Percentiles rank a stretch among this genome's conserved stretches.
Evolutionary conservation across 306 rosid species (phyloP).

Genomic region (Herpetospermum pedunculosum): DNA sequence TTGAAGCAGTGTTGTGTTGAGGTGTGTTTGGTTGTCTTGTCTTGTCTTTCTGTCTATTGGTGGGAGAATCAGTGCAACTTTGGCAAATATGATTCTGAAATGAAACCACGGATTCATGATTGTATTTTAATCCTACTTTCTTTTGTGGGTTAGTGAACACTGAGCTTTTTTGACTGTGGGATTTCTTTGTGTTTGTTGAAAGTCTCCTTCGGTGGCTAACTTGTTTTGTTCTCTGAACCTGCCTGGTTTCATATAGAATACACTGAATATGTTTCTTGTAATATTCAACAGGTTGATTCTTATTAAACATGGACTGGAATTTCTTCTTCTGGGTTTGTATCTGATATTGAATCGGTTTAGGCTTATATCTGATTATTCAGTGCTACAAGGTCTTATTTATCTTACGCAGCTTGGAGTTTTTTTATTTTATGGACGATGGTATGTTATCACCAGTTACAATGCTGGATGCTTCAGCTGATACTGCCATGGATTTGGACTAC

Average conservation of each 20-base stretch:
- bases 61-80: slow-evolving; percentile 7
- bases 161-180: not conserved
- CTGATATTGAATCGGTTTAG: slow-evolving; percentile 5
- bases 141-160: not conserved
- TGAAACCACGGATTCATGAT: not conserved
- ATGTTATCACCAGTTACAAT: slow-evolving; percentile 41
- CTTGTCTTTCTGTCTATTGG: not conserved
- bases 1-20: not conserved
- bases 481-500: slow-evolving; percentile 67
- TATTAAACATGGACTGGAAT: not conserved
- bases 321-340: not conserved
- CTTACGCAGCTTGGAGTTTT: not conserved
- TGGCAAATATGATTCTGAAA: not conserved
- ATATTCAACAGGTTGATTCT: slow-evolving; percentile 4
- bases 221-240: not conserved
- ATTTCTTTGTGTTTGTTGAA: not conserved
- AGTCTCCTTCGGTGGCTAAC: slow-evolving; percentile 4
- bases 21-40: not conserved
- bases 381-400: not conserved
- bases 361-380: not conserved
- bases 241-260: not conserved
- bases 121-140: slow-evolving; percentile 3
- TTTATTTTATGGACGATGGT: slow-evolving; percentile 48
- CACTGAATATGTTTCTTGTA: not conserved
- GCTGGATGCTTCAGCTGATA: slow-evolving; percentile 39